Evolutionary conservation across 345 rosid species (phyloP).

Genomic region (Ricinus communis): DNA sequence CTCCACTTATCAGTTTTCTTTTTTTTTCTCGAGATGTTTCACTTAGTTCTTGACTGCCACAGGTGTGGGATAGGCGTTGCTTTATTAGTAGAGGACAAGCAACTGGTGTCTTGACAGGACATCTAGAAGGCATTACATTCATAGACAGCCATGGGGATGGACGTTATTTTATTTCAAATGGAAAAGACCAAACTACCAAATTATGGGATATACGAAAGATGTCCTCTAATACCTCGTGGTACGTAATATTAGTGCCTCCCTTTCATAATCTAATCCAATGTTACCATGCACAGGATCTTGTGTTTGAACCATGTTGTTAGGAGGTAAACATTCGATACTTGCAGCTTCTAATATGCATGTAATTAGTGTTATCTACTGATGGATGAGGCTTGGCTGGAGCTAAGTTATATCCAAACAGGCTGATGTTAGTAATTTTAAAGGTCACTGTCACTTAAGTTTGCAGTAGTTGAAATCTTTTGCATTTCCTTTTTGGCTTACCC

Average conservation of each 20-base stretch:
- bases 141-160: slow-evolving; percentile 70
- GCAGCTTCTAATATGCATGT: neutral
- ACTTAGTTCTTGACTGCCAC: slow-evolving; percentile 7
- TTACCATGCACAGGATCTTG: too few species aligned
- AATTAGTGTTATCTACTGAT: neutral
- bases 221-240: slow-evolving; percentile 43
- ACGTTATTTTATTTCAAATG: slow-evolving; percentile 67
- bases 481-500: neutral
- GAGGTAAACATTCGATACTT: neutral
- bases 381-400: slow-evolving; percentile 1
- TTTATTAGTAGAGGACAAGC: slow-evolving; percentile 45
- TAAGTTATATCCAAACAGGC: neutral
- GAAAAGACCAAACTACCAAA: slow-evolving; percentile 70
- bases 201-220: slow-evolving; percentile 79
- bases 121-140: slow-evolving; percentile 67
- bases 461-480: neutral
- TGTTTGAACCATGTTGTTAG: neutral
- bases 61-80: slow-evolving; percentile 82
- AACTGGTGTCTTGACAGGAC: slow-evolving; percentile 63
- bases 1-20: slow-evolving; percentile 1
- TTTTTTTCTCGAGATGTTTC: neutral
- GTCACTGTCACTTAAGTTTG: neutral
- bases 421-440: neutral
- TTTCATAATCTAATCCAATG: slow-evolving; percentile 5
- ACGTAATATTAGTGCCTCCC: slow-evolving; percentile 13